Conservation (phyloP, 2,329 filamentous ascomycete species). For the Sphaerulina vaccinii region DNA sequence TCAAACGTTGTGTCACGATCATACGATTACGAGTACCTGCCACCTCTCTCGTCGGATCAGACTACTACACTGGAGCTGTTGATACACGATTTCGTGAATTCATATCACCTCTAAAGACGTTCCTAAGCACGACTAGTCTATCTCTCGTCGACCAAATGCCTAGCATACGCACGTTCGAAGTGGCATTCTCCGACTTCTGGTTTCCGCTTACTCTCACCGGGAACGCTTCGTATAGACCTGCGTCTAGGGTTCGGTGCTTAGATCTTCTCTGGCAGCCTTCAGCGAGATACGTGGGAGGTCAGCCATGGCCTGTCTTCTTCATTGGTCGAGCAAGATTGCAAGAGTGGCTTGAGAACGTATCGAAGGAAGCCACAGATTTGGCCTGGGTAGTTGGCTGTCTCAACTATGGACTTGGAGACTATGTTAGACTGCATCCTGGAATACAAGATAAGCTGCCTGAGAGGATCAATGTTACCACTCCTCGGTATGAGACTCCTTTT, state of each 20-base stretch:
- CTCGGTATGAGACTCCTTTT: too few species aligned
- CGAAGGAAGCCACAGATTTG: constrained; percentile 1
- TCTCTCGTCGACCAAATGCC: background rate
- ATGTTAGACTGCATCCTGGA: background rate
- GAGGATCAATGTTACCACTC: background rate
- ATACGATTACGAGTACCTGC: background rate
- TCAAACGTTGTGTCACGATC: background rate
- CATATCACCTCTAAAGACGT: background rate
- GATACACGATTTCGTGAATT: background rate
- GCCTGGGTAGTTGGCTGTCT: constrained; percentile 1
- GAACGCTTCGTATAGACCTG: background rate
- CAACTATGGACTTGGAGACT: constrained; percentile 1
- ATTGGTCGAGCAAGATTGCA: background rate
- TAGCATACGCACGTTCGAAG: background rate
- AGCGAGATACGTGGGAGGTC: background rate
- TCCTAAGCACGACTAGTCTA: background rate
- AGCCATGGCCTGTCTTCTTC: background rate
- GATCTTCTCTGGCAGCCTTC: background rate
- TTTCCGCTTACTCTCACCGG: background rate
- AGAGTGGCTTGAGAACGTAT: constrained; percentile 1
- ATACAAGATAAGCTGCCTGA: background rate
- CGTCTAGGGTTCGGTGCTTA: background rate
- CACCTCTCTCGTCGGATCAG: too few species aligned
- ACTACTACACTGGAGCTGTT: background rate
- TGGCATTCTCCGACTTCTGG: background rate